A percentile compares a stretch with the other conserved stretches of the same genome.
phyloP scores from a whole-genome alignment of 306 rosid genomes.

The Elaeagnus macrophylla region DNA sequence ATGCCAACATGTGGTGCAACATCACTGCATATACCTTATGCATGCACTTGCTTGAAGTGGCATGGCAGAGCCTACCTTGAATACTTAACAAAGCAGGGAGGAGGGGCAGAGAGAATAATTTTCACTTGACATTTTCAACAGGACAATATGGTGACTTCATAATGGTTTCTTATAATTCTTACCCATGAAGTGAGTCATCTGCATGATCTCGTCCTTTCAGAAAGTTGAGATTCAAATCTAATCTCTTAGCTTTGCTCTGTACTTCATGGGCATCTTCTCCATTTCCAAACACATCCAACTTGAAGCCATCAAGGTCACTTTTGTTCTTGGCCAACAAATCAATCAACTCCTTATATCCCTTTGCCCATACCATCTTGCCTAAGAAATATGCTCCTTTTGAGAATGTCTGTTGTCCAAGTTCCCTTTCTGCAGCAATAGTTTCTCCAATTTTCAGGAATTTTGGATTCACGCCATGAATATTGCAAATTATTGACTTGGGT shows the following conservation, averaged over 20 bases:
- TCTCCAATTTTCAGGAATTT: slow-evolving; percentile 86
- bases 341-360: slow-evolving; percentile 83
- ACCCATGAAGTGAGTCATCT: slow-evolving; percentile 86
- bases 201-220: slow-evolving; percentile 95
- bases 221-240: slow-evolving; percentile 82
- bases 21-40: no score
- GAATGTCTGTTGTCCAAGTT: slow-evolving; percentile 66
- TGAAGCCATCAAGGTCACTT: slow-evolving; percentile 74
- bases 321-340: slow-evolving; percentile 69
- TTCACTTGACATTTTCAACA: no score
- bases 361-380: slow-evolving; percentile 99
- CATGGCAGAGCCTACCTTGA: no score
- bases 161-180: slow-evolving; percentile 18
- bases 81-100: no score
- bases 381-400: slow-evolving; percentile 96
- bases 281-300: slow-evolving; percentile 83
- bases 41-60: no score
- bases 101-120: no score
- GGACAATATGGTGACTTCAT: no score
- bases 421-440: slow-evolving; percentile 62
- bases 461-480: slow-evolving; percentile 98
- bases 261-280: slow-evolving; percentile 96
- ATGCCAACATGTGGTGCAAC: no score
- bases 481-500: slow-evolving; percentile 82
- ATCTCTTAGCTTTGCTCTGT: slow-evolving; percentile 63